phyloP scores from a whole-genome alignment of 306 rosid species.

The Rosa multiflora region DNA sequence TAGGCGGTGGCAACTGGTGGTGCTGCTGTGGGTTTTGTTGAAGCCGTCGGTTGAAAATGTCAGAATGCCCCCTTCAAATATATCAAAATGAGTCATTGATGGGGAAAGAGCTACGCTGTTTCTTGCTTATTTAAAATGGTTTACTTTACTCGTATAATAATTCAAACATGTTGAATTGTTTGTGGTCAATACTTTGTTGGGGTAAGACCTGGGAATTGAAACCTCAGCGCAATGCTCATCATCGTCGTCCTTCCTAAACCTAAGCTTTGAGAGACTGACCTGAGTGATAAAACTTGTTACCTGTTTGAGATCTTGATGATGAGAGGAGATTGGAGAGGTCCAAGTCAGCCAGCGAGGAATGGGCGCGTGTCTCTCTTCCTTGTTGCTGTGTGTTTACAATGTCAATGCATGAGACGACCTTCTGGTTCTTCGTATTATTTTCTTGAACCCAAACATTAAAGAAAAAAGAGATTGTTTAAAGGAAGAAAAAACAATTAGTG shows the following conservation, averaged over 20 bases:
- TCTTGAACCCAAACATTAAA: neutral
- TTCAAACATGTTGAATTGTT: conserved; percentile 1
- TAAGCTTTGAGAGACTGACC: neutral
- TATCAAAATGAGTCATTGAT: neutral
- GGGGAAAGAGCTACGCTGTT: conserved; percentile 14
- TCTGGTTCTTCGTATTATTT: neutral
- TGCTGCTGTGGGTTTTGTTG: neutral
- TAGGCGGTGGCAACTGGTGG: neutral
- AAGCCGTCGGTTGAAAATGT: neutral
- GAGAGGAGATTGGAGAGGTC: neutral
- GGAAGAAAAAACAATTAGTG: neutral
- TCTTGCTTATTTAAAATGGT: neutral
- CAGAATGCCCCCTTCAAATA: neutral
- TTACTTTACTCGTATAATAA: conserved; percentile 4
- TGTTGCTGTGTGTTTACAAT: neutral
- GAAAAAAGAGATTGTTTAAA: neutral
- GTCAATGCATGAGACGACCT: conserved; percentile 19
- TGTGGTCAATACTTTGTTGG: neutral
- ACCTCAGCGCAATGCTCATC: neutral
- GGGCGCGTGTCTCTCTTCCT: neutral
- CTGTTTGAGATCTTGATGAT: neutral
- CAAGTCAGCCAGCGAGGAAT: neutral
- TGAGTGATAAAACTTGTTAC: neutral
- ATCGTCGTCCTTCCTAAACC: neutral
- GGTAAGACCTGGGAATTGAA: neutral